phyloP scores from a whole-genome alignment of 1,284 basidiomycete genomes.

The Cryptococcus neoformans region DNA sequence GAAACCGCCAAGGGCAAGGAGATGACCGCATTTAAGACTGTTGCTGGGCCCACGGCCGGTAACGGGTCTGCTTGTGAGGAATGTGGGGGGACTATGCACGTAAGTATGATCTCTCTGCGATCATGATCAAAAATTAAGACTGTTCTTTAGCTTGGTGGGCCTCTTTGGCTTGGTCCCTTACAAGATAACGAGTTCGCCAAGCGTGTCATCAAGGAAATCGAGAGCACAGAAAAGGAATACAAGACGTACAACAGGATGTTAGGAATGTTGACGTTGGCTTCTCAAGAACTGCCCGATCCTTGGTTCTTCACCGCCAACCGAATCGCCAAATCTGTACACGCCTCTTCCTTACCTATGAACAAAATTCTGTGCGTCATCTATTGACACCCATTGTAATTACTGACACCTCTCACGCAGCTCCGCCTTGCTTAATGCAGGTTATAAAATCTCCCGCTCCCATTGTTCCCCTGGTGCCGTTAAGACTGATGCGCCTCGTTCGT shows the following conservation, averaged over 20 bases:
- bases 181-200: constrained; percentile 74
- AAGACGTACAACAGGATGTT: constrained; percentile 82
- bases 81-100: constrained; percentile 73
- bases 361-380: constrained; percentile 59
- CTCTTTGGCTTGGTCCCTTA: constrained; percentile 92
- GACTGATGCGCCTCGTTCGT: constrained; percentile 70
- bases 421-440: constrained; percentile 81
- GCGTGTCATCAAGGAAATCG: constrained; percentile 70
- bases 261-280: constrained; percentile 90
- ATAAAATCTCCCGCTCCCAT: constrained; percentile 84
- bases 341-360: constrained; percentile 55
- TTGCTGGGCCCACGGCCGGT: constrained; percentile 59
- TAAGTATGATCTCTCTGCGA: constrained; percentile 36
- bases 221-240: constrained; percentile 60
- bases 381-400: constrained; percentile 13
- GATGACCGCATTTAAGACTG: constrained; percentile 67
- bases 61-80: constrained; percentile 65
- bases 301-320: constrained; percentile 92
- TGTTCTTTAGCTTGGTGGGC: constrained; percentile 68
- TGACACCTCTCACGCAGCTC: constrained; percentile 52
- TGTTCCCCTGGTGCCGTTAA: constrained; percentile 86
- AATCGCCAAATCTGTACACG: constrained; percentile 60
- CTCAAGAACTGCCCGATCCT: constrained; percentile 72
- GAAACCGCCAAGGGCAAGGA: constrained; percentile 54
- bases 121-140: too few species aligned